Percentiles rank a stretch among this genome's conserved stretches.
Evolutionary conservation across 1,284 basidiomycete genomes (phyloP).

Genomic region (Ceratobasidium sp.): DNA sequence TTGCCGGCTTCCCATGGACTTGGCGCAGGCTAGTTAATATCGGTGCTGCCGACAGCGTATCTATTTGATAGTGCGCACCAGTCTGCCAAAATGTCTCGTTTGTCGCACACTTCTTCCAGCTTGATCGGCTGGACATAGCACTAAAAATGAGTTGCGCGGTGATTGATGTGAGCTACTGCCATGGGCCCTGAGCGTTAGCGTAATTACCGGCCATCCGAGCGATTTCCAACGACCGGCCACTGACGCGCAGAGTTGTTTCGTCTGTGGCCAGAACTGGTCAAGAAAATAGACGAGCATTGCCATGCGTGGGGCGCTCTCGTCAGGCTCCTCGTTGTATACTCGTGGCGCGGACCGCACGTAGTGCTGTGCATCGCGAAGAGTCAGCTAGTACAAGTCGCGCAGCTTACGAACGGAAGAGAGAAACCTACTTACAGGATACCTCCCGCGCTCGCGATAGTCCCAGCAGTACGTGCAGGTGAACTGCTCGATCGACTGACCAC

Average conservation of each 20-base stretch:
- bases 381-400: no score
- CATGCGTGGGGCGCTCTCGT: conserved; percentile 6
- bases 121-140: conserved; percentile 3
- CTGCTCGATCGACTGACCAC: not conserved
- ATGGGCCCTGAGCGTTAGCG: no score
- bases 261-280: conserved; percentile 36
- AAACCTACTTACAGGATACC: conserved; percentile 9
- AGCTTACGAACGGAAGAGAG: no score
- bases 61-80: not conserved
- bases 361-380: conserved; percentile 2
- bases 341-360: conserved; percentile 1
- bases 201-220: conserved; percentile 4
- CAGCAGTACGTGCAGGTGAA: conserved; percentile 17
- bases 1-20: not conserved
- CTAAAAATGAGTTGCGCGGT: not conserved
- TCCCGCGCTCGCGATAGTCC: not conserved
- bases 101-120: conserved; percentile 1
- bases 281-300: conserved; percentile 22
- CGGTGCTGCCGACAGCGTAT: not conserved
- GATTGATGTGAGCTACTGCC: no score
- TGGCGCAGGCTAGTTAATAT: no score
- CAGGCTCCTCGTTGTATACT: not conserved
- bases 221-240: not conserved
- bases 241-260: conserved; percentile 4
- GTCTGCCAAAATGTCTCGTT: not conserved